Conservation (phyloP, 2,329 filamentous ascomycete genomes). For the Penicillium polonicum region DNA sequence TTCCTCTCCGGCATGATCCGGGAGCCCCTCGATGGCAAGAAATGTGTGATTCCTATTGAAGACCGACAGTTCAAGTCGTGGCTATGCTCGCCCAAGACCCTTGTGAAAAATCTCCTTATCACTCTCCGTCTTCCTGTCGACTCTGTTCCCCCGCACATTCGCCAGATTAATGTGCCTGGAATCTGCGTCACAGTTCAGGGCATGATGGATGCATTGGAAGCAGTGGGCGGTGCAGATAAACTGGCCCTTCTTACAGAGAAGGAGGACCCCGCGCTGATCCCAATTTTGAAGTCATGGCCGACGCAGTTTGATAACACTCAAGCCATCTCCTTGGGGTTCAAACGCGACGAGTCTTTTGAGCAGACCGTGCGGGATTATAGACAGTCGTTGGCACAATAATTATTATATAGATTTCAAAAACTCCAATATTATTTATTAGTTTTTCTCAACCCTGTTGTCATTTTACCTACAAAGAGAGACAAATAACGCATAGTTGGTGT, state of each 20-base stretch:
- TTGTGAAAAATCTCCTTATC: slow-evolving; percentile 55
- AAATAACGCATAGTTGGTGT: background rate
- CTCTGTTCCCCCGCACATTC: slow-evolving; percentile 44
- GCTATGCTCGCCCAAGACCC: slow-evolving; percentile 54
- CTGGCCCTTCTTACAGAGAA: slow-evolving; percentile 53
- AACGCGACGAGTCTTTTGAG: slow-evolving; percentile 54
- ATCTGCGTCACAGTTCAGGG: slow-evolving; percentile 53
- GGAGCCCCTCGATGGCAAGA: slow-evolving; percentile 58
- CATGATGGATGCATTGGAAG: slow-evolving; percentile 57
- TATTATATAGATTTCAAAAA: background rate
- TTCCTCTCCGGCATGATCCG: slow-evolving; percentile 64
- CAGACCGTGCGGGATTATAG: slow-evolving; percentile 58
- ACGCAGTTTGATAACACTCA: slow-evolving; percentile 55
- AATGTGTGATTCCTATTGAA: slow-evolving; percentile 54
- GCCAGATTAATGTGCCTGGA: slow-evolving; percentile 60
- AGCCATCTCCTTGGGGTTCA: slow-evolving; percentile 53
- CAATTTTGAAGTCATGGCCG: slow-evolving; percentile 58
- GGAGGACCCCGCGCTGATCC: slow-evolving; percentile 50
- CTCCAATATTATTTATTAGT: background rate
- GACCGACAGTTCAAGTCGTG: slow-evolving; percentile 53
- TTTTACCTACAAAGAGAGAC: background rate
- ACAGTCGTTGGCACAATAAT: slow-evolving; percentile 29
- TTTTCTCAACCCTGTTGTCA: background rate
- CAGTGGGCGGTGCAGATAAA: slow-evolving; percentile 55
- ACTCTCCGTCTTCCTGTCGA: slow-evolving; percentile 47